These are phyloP conservation scores for Skeletonema menzelii DNA, from an alignment of 108 stramenopile species.

Conservation along the genomic window DNA sequence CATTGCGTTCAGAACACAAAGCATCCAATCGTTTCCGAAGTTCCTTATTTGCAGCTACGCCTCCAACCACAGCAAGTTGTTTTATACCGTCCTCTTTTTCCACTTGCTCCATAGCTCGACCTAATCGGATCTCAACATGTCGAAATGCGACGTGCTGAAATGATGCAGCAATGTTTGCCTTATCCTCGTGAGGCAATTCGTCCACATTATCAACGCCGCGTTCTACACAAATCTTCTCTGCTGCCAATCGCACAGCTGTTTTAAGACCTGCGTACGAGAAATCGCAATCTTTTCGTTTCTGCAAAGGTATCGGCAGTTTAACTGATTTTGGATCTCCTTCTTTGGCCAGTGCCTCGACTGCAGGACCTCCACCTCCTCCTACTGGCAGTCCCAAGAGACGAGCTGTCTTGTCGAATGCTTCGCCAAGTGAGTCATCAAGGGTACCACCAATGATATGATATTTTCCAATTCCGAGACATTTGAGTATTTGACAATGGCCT, in stretches of 20 bases:
- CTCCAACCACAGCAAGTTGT: constrained; percentile 94
- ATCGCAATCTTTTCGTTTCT: constrained; percentile 87
- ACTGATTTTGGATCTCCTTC: constrained; percentile 82
- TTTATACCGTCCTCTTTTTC: constrained; percentile 60
- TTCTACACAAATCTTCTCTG: constrained; percentile 59
- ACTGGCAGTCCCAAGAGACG: constrained; percentile 87
- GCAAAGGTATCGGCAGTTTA: constrained; percentile 85
- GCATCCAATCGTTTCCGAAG: constrained; percentile 73
- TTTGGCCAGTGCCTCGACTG: constrained; percentile 84
- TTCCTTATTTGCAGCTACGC: constrained; percentile 95
- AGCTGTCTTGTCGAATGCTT: constrained; percentile 93
- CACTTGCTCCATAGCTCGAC: constrained; percentile 69
- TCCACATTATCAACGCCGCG: constrained; percentile 53
- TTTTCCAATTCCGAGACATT: constrained; percentile 83
- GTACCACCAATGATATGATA: constrained; percentile 92
- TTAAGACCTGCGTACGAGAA: constrained; percentile 97
- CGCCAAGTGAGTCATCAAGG: constrained; percentile 94
- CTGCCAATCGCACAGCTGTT: constrained; percentile 81
- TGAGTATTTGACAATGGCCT: constrained; percentile 94
- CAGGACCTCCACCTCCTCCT: constrained; percentile 94
- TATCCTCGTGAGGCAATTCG: constrained; percentile 56
- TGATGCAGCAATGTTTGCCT: constrained; percentile 89
- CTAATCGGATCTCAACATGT: constrained; percentile 91
- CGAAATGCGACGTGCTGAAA: constrained; percentile 93
- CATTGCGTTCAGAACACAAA: constrained; percentile 48